These are phyloP conservation scores for Coemansia sp. DNA, from an alignment of 192 early-diverging fungal species.

Conservation along the genomic window DNA sequence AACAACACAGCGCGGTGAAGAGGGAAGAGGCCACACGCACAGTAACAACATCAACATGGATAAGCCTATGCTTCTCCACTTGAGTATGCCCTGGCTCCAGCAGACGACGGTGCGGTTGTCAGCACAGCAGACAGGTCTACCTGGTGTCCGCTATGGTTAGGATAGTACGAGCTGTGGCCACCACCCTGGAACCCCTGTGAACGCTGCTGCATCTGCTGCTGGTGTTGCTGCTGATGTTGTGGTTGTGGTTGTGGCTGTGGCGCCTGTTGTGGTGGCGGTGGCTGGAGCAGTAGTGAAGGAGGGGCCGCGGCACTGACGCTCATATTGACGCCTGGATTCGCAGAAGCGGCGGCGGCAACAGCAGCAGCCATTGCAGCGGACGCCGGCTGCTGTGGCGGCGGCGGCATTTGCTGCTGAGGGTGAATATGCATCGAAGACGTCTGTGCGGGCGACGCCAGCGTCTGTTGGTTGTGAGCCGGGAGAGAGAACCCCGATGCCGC, in stretches of 20 bases:
- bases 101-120: constrained; percentile 12
- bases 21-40: too few species aligned
- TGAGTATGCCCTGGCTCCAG: not conserved
- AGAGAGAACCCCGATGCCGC: constrained; percentile 13
- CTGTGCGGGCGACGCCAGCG: constrained; percentile 5
- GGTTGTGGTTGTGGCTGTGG: not conserved
- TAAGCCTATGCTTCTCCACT: not conserved
- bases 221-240: not conserved
- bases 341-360: constrained; percentile 18
- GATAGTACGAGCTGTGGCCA: constrained; percentile 6
- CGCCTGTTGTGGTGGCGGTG: constrained; percentile 19
- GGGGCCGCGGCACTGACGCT: constrained; percentile 8
- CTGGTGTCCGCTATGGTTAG: not conserved
- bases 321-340: constrained; percentile 12
- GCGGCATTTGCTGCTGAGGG: not conserved
- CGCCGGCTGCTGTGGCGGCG: not conserved
- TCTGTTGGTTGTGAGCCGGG: constrained; percentile 8
- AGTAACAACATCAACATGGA: too few species aligned
- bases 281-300: constrained; percentile 16
- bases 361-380: constrained; percentile 13
- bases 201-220: constrained; percentile 12
- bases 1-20: not conserved
- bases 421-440: constrained; percentile 4
- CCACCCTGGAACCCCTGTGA: not conserved
- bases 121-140: constrained; percentile 1